phyloP scores from a whole-genome alignment of 208 protist species.

The Acanthamoeba healyi region DNA sequence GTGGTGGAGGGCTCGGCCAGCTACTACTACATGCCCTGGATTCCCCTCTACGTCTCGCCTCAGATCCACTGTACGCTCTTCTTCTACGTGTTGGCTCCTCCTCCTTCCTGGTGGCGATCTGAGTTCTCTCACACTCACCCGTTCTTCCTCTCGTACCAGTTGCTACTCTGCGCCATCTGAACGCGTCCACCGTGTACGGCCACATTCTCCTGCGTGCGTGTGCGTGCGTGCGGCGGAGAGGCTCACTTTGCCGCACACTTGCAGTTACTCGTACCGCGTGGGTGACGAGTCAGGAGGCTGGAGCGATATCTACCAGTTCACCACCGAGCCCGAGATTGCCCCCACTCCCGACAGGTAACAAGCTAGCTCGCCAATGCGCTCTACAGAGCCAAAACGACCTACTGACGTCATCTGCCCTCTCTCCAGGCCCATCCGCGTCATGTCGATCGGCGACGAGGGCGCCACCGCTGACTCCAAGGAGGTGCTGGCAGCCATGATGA shows the following conservation, averaged over 20 bases:
- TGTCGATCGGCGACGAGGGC: slow-evolving; percentile 37
- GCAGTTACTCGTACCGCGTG: slow-evolving; percentile 19
- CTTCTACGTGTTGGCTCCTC: not conserved
- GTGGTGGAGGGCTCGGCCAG: not conserved
- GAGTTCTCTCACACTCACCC: too few relatives aligned
- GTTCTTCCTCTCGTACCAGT: too few relatives aligned
- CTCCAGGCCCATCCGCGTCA: slow-evolving; percentile 5
- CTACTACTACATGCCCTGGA: slow-evolving; percentile 37
- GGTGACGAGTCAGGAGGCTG: not conserved
- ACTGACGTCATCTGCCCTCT: too few relatives aligned
- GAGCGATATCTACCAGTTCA: slow-evolving; percentile 16
- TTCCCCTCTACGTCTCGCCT: slow-evolving; percentile 24
- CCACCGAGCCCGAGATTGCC: not conserved
- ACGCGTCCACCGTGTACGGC: not conserved
- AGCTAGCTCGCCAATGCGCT: too few relatives aligned
- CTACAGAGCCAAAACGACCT: too few relatives aligned
- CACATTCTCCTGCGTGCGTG: too few relatives aligned
- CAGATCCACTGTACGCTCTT: slow-evolving; percentile 36
- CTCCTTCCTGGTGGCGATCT: too few relatives aligned
- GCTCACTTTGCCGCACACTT: too few relatives aligned
- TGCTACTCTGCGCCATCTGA: not conserved
- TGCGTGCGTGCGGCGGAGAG: too few relatives aligned
- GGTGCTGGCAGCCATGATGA: slow-evolving; percentile 44
- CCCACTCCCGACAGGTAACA: not conserved
- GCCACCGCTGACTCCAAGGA: slow-evolving; percentile 16